Evolutionary conservation across 352 stramenopile genomes (phyloP), one percentile per base, ranked within the genome.

Genomic region (Phytopythium helicoides): DNA sequence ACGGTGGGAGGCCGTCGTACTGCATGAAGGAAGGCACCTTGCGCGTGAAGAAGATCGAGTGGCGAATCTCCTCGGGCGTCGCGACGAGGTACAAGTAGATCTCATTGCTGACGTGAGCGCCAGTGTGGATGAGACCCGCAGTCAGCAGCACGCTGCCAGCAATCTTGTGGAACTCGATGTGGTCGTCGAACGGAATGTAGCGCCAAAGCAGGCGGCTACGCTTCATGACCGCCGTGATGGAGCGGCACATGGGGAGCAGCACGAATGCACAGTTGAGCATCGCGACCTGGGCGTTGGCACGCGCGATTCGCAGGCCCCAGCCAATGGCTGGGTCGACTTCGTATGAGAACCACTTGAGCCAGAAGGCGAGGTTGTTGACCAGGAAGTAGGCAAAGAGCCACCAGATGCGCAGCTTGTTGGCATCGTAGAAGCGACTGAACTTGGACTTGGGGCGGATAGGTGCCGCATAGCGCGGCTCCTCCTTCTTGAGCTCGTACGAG

Each of bases 121-220:
- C 18, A 12, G 80, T 89, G 56, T 93, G 82, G 42, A 85, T 65
- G 44, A 89, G 60, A 6, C 72, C 77, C 4, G 77, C 68, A 28
- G 47, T 76, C 3, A 93, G 68, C 31, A 84, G 53, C 38, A 82
- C 70, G n/a, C 49, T 77, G 50, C 82, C 82, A 2, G 73, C 68
- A 47, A 93, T 78, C 56, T 87, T 90, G 68, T 93, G 82, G 56
- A 87, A 87, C 18, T 79, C 72, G 40, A 93, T 89, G 60, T 85
- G 71, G 53, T 91, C 76, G 41, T 91, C 82, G 26, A 93, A 89
- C 10, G 83, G 83, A 28, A 92, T 87, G 59, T 84, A 86, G 46
- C 72, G 66, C 78, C 77, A 90, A 31, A 89, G 31, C 9, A 89
- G 59, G 1, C 60, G 62, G 28, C 70, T 86, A 33, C 72, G 66